Evolutionary conservation across 495 filamentous ascomycete genomes (phyloP).

Genomic region (Penicillium taxi): DNA sequence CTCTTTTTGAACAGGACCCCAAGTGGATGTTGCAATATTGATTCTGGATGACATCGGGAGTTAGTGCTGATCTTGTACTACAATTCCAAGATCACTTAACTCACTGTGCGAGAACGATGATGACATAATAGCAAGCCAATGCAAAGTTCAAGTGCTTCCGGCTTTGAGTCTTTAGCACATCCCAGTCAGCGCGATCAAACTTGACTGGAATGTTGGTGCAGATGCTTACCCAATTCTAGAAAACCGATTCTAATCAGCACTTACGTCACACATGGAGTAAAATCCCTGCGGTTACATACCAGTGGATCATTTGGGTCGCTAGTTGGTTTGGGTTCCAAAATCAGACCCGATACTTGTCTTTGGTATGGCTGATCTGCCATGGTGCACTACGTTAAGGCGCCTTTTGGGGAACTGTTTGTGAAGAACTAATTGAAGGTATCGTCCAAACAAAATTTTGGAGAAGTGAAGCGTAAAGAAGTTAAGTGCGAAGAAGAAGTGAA

Average conservation of each 20-base stretch:
- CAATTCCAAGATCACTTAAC: not conserved
- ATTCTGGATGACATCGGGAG: constrained; percentile 8
- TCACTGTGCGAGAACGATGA: constrained; percentile 18
- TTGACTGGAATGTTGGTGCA: too few relatives aligned
- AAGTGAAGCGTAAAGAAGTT: too few relatives aligned
- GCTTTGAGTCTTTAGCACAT: constrained; percentile 16
- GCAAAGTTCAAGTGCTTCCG: constrained; percentile 18
- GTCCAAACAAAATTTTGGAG: too few relatives aligned
- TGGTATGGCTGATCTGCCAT: constrained; percentile 7
- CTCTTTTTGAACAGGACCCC: constrained; percentile 31
- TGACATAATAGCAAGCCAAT: constrained; percentile 16
- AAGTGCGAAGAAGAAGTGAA: too few relatives aligned
- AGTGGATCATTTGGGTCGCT: constrained; percentile 17
- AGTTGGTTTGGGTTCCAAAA: constrained; percentile 16
- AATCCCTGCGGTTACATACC: constrained; percentile 10
- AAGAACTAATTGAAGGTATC: too few relatives aligned
- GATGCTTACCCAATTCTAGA: too few relatives aligned
- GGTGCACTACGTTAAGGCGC: too few relatives aligned
- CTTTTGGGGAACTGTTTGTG: too few relatives aligned
- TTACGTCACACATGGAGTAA: too few relatives aligned
- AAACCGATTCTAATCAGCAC: too few relatives aligned
- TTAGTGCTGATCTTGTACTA: not conserved
- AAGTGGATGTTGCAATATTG: constrained; percentile 30
- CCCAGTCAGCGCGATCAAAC: too few relatives aligned
- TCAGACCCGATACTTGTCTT: constrained; percentile 6